Evolutionary conservation across 495 filamentous ascomycete genomes (phyloP), one percentile per base, ranked within the genome.

Genomic region (Penicillium canariense): DNA sequence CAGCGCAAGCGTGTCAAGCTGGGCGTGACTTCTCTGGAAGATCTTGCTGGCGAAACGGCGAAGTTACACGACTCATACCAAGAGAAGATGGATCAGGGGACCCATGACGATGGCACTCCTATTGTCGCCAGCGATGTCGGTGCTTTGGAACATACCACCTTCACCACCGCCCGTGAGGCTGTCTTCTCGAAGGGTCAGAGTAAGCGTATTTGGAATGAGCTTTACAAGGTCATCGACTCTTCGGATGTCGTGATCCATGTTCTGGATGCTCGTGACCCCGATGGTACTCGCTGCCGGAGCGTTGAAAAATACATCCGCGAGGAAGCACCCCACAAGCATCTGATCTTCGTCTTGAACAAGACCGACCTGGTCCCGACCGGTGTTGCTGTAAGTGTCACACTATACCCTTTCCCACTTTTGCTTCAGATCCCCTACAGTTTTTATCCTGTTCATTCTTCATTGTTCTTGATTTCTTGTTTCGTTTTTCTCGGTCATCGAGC

Each of bases 171-270:
- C 18, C 79, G 87, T 54, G 94, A 98, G 62, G 81, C 91, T 22
- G 88, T 98, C 46, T 98, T 98, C 74, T 85, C 76, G 46, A 98
- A 98, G 76, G 94, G 94, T 14, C 90, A 96, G 68, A 89, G 84
- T 58, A 95, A 94, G 71, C 80, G 94, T 44, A 98, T 98, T 60
- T 97, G 91, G 91, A 97, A 97, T 70, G 94, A 98, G 62, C 71
- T 98, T n/a, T 96, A 93, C 76, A 96, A 98, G 74, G 90, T 96
- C 63, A 91, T 97, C 23, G 91, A 96, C 71, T 92, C 90, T 7
- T 93, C 90, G n/a, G 93, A 97, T 67, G 91, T 97, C 22, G 83
- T 97, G 27, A 86, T 97, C 27, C 93, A 97, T 61, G 88, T 96
- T n/a, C 71, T 97, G 4, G 93, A 97, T 74, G 90, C 93, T 28